Conservation (phyloP, 164 flowering plant species). For the Liriodendron chinense region DNA sequence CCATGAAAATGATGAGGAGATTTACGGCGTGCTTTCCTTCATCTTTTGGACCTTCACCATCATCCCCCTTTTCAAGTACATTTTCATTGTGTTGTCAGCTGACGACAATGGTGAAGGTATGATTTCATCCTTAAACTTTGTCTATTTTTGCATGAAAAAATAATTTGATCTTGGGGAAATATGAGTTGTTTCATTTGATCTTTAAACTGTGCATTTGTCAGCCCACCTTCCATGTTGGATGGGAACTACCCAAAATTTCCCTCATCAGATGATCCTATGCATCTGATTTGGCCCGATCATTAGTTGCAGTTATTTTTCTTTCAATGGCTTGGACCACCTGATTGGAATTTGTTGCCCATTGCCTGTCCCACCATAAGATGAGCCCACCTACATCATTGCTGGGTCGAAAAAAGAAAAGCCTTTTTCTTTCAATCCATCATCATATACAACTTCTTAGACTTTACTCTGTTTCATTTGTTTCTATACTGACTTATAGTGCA, state of each 20-base stretch:
- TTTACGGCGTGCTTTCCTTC: slow-evolving; percentile 67
- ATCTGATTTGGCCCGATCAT: neutral
- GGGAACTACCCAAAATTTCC: neutral
- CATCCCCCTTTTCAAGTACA: slow-evolving; percentile 62
- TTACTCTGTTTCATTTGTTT: neutral
- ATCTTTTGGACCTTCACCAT: slow-evolving; percentile 75
- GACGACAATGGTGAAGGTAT: slow-evolving; percentile 91
- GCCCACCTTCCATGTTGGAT: neutral
- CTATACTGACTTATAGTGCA: slow-evolving; percentile 27
- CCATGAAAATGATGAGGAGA: slow-evolving; percentile 60
- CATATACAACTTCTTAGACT: neutral
- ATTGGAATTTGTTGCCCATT: neutral
- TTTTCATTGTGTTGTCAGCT: slow-evolving; percentile 62
- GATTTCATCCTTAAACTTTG: neutral
- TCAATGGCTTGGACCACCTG: neutral
- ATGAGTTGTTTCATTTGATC: neutral
- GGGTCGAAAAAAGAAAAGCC: neutral
- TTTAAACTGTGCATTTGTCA: neutral
- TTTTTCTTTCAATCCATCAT: neutral
- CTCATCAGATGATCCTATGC: neutral
- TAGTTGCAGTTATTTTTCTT: neutral
- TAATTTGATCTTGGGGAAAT: neutral
- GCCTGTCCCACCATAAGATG: neutral
- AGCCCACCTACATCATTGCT: neutral
- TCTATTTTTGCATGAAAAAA: neutral